Percentiles rank a stretch among this genome's conserved stretches.
phyloP scores from a whole-genome alignment of 2,329 filamentous ascomycete genomes.

The Fusarium scirpi region DNA sequence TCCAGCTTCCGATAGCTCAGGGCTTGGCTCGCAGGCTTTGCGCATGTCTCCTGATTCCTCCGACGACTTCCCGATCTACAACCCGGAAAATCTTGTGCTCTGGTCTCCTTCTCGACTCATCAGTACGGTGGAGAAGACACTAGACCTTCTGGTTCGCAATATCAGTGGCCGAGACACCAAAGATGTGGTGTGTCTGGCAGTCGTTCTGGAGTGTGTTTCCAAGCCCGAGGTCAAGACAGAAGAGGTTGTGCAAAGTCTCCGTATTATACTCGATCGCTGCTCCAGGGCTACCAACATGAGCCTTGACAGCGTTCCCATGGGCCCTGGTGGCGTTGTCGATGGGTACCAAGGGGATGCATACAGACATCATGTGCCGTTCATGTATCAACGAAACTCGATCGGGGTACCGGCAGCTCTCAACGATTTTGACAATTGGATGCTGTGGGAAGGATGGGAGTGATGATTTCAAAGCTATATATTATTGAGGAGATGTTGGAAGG shows the following conservation, averaged over 20 bases:
- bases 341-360: constrained; percentile 47
- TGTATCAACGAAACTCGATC: constrained; percentile 48
- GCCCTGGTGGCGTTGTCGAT: constrained; percentile 25
- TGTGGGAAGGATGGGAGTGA: constrained; percentile 57
- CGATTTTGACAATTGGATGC: constrained; percentile 53
- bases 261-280: constrained; percentile 59
- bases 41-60: constrained; percentile 52
- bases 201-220: constrained; percentile 61
- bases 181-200: constrained; percentile 62
- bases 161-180: constrained; percentile 64
- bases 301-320: constrained; percentile 51
- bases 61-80: constrained; percentile 52
- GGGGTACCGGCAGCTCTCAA: constrained; percentile 46
- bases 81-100: constrained; percentile 53
- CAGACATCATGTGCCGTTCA: constrained; percentile 47
- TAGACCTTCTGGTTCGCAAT: constrained; percentile 60
- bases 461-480: background rate
- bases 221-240: constrained; percentile 57
- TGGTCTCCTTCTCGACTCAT: constrained; percentile 59
- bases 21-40: constrained; percentile 49
- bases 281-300: constrained; percentile 59
- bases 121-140: constrained; percentile 59
- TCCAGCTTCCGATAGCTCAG: constrained; percentile 47
- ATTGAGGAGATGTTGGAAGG: background rate
- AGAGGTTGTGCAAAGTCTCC: constrained; percentile 57